Evolutionary conservation across 208 protist genomes (phyloP).

Genomic region (Herpetomonas samuelpessoai): DNA sequence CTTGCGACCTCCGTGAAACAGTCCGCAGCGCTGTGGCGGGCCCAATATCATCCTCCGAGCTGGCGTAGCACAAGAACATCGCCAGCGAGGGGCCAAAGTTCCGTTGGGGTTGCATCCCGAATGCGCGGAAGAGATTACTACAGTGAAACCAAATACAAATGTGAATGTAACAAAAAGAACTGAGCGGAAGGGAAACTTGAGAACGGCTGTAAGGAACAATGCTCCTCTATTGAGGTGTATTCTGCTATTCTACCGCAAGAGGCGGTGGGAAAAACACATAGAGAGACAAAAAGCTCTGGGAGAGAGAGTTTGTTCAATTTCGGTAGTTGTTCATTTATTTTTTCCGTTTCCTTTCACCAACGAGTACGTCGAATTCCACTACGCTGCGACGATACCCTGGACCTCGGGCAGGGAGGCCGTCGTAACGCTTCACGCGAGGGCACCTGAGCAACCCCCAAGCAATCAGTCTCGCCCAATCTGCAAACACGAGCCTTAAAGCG

Average conservation of each 20-base stretch:
- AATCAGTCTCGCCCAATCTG: too few relatives aligned
- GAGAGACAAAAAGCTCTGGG: slow-evolving; percentile 1
- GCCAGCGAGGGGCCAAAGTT: slow-evolving; percentile 73
- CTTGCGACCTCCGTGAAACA: slow-evolving; percentile 50
- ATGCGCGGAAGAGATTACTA: slow-evolving; percentile 8
- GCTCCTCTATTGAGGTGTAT: background rate
- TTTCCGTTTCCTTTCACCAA: slow-evolving; percentile 4
- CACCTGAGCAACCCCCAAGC: too few relatives aligned
- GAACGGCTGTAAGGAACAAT: background rate
- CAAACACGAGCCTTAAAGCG: too few relatives aligned
- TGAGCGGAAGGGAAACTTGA: slow-evolving; percentile 33
- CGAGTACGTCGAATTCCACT: too few relatives aligned
- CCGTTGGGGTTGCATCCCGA: too few relatives aligned
- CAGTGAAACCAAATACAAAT: background rate
- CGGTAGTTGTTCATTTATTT: background rate
- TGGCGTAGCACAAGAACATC: slow-evolving; percentile 73
- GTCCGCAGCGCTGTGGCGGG: slow-evolving; percentile 45
- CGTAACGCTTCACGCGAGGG: too few relatives aligned
- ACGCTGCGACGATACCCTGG: too few relatives aligned
- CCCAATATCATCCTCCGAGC: slow-evolving; percentile 71
- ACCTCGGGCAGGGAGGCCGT: too few relatives aligned
- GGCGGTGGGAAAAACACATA: slow-evolving; percentile 7
- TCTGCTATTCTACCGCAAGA: background rate
- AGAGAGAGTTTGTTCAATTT: slow-evolving; percentile 12
- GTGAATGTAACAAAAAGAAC: too few relatives aligned